Evolutionary conservation across 2,329 filamentous ascomycete genomes (phyloP), one percentile per base, ranked within the genome.

Genomic region (Hypoxylon sp.): DNA sequence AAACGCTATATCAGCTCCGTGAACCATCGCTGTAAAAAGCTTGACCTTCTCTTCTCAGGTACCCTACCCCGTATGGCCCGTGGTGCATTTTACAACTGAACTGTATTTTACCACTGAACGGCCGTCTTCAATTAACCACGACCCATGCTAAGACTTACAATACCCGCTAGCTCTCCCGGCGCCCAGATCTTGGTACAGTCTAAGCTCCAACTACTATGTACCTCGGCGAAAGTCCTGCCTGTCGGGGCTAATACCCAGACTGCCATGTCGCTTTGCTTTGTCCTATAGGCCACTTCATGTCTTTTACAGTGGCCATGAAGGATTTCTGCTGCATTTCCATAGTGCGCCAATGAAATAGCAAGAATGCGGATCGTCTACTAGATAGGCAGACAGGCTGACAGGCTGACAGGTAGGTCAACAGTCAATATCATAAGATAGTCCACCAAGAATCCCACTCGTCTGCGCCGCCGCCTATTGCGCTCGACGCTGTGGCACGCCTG

Each of bases 181-280:
- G 64, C 60, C 64, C 49, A 66, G 64, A 34, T 57, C 59, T 66
- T 66, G 63, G 59, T 66, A 66, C 37, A 55, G 53, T 54, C 59
- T 55, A 50, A 56, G 56, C 60, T 52, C 44, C 37, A 41, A 53
- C 17, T 10, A 22, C 17, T 19, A n/a, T n/a, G n/a, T n/a, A n/a
- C n/a, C 15, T 41, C 44, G 17, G 39, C 46, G 30, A 50, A 30
- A 13, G 19, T 58, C 43, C 56, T 56, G 43, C 48, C 47, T 52
- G 15, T 53, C 30, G 22, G 24, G 28, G 43, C 15, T 48, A 49
- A 37, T 44, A 50, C n/a, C n/a, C n/a, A n/a, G n/a, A n/a, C 13
- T 43, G 4, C 32, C 26, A 43, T 11, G 7, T 50, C 37, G 34
- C 13, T 22, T 41, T 4, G 26, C 39, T 28, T 47, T 26, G 24